Percentiles rank a stretch among this genome's conserved stretches.
Conservation (phyloP, 2,329 filamentous ascomycete species). For the Ophiostoma perfectum region DNA sequence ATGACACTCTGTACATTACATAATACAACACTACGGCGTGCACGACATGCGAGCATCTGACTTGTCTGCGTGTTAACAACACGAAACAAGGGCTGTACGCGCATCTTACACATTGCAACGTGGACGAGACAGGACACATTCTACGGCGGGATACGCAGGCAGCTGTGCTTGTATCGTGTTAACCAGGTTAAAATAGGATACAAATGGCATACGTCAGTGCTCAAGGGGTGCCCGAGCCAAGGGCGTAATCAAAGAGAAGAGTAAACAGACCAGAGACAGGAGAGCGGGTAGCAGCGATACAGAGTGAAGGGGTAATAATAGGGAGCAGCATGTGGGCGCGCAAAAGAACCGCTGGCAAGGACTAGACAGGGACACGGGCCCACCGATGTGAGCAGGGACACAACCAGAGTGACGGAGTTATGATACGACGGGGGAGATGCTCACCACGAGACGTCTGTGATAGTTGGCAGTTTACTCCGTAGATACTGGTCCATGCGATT, state of each 20-base stretch:
- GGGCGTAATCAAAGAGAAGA: constrained; percentile 13
- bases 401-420: neutral
- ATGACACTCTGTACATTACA: neutral
- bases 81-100: neutral
- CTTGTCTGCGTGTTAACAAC: too few relatives aligned
- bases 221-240: constrained; percentile 13
- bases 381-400: constrained; percentile 2
- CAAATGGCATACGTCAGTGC: constrained; percentile 21
- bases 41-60: too few relatives aligned
- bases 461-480: too few relatives aligned
- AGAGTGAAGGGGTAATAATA: neutral
- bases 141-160: neutral
- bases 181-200: neutral
- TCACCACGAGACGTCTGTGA: too few relatives aligned
- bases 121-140: neutral
- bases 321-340: neutral
- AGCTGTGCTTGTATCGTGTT: neutral
- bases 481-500: too few relatives aligned
- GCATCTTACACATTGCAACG: neutral
- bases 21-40: neutral
- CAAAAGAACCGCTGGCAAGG: neutral
- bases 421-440: too few relatives aligned
- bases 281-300: neutral
- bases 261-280: neutral
- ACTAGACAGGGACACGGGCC: neutral